Percentiles rank a stretch among this genome's conserved stretches.
phyloP scores from a whole-genome alignment of 805 yeast genomes.

The Yarrowia sp. region DNA sequence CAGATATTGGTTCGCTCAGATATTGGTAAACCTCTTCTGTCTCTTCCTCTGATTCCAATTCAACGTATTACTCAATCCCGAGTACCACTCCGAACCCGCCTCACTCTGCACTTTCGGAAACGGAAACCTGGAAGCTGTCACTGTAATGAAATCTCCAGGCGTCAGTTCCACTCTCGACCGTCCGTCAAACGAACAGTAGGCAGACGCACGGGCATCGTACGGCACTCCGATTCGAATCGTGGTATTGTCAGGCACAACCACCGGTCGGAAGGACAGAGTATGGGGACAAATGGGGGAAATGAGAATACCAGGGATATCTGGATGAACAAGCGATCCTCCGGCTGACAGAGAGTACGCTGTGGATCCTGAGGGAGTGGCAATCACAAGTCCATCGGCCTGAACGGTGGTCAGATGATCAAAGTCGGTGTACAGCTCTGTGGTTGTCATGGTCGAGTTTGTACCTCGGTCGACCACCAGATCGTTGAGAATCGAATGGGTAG shows the following conservation, averaged over 20 bases:
- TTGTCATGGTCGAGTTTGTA: constrained; percentile 60
- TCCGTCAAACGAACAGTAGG: constrained; percentile 98
- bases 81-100: constrained; percentile 72
- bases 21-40: constrained; percentile 70
- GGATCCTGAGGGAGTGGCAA: constrained; percentile 74
- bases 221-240: constrained; percentile 82
- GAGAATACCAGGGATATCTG: constrained; percentile 86
- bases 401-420: constrained; percentile 62
- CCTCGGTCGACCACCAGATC: constrained; percentile 63
- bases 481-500: constrained; percentile 55
- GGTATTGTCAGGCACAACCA: constrained; percentile 88
- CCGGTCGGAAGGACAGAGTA: constrained; percentile 88
- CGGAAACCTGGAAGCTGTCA: constrained; percentile 86
- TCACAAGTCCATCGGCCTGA: constrained; percentile 70
- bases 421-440: constrained; percentile 59
- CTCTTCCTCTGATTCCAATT: constrained; percentile 94
- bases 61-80: constrained; percentile 80
- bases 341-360: constrained; percentile 92
- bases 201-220: constrained; percentile 79
- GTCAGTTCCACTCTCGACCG: constrained; percentile 80
- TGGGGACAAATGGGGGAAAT: constrained; percentile 96
- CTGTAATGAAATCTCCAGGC: constrained; percentile 84
- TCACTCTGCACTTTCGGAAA: constrained; percentile 81
- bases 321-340: constrained; percentile 92
- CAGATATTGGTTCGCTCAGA: neutral